Conservation (phyloP, 1,139 yeast genomes). For the Hemisphaericaspora xylanilytica region DNA sequence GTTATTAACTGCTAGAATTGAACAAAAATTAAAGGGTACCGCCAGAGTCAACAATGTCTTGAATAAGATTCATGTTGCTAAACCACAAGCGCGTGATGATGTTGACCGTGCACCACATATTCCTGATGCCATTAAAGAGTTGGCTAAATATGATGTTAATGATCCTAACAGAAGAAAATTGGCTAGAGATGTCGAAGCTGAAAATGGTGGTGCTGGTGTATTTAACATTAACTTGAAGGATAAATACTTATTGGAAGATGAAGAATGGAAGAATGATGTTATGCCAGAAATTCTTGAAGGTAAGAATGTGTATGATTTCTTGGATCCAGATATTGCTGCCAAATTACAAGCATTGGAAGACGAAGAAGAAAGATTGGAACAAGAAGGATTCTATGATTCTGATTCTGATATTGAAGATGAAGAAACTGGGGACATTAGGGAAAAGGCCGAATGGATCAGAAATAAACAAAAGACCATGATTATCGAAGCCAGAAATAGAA, state of each 20-base stretch:
- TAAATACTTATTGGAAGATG: constrained; percentile 86
- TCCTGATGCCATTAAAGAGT: constrained; percentile 65
- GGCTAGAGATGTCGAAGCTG: constrained; percentile 87
- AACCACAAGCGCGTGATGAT: constrained; percentile 87
- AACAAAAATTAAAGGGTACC: constrained; percentile 91
- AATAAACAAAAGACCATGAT: constrained; percentile 92
- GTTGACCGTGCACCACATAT: constrained; percentile 73
- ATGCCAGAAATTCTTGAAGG: constrained; percentile 98
- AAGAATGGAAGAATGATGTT: constrained; percentile 94
- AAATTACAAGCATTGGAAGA: constrained; percentile 94
- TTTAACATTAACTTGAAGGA: constrained; percentile 91
- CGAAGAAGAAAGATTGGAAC: constrained; percentile 91
- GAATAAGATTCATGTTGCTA: constrained; percentile 93
- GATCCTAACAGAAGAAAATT: constrained; percentile 83
- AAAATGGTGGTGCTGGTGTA: constrained; percentile 99
- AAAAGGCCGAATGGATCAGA: constrained; percentile 94
- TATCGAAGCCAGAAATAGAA: constrained; percentile 82
- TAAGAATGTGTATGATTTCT: constrained; percentile 93
- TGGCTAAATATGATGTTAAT: constrained; percentile 67
- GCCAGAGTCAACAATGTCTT: constrained; percentile 85
- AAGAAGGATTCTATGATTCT: constrained; percentile 93
- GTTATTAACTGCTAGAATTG: constrained; percentile 90
- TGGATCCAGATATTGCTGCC: constrained; percentile 92
- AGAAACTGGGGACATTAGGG: constrained; percentile 70
- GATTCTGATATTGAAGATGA: constrained; percentile 62